Evolutionary conservation across 2,329 filamentous ascomycete genomes (phyloP), one percentile per base, ranked within the genome.

Genomic region (Stemphylium lycopersici): DNA sequence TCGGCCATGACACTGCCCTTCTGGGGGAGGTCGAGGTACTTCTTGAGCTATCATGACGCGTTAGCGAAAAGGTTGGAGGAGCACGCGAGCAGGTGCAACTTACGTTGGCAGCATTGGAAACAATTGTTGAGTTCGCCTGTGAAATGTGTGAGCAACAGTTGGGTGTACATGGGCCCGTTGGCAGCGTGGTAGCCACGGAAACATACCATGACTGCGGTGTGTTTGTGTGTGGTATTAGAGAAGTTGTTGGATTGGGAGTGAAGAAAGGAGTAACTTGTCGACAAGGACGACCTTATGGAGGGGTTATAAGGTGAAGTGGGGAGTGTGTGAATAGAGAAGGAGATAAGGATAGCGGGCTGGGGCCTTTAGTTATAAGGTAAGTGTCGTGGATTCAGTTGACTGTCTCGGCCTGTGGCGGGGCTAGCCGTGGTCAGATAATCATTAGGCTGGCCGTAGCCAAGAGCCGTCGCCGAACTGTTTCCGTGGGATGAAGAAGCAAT

Each of bases 1-100:
- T 97, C 93, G 74, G 92, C 93, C 79, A 96, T 95, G 75, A 96
- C 83, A 69, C 81, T 82, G 77, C 92, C 93, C 78, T 89, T 90
- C 83, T 98, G 93, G 77, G 92, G 89, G 72, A 98, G 90, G 73
- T 83, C 83, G 80, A 95, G 87, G 85, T 93, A 98, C 81, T 97
- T 97, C 78, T 89, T 82, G 78, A 97, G 87, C 91, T 96, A 78
- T 71, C 62, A 59, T 56, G 24, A 48, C 49, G 52, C 42, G 52
- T 71, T 67, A 73, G 68, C 52, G 16, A 15, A 18, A 44, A 51
- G 3, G 48, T 38, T 33, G 43, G 2, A 16, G 40, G 26, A 51
- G 60, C 59, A 65, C 55, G 56, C 60, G 63, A 63, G 47, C 49
- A 58, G 43, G 46, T 36, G 52, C 40, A 39, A 75, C 78, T 76